Base-by-base conservation (phyloP, 371 early-diverging fungal genomes). In the Mucor plumbeus region DNA sequence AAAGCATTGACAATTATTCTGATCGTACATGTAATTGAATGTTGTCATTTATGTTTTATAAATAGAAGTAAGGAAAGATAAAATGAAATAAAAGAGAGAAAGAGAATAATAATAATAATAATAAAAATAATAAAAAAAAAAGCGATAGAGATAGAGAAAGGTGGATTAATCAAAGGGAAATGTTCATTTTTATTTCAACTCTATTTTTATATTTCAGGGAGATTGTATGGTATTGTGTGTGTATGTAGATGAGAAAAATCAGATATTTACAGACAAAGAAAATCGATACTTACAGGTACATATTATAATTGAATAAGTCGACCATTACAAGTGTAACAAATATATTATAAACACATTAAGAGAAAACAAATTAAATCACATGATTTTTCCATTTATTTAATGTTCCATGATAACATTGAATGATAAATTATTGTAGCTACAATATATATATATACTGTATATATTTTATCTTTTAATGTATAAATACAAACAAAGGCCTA, bases 151-250 rank as follows among this genome's bases (percentile, higher is more conserved):
- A n/a, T n/a, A n/a, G n/a, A n/a, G n/a, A n/a, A n/a, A n/a, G n/a
- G n/a, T n/a, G n/a, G n/a, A 13, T 43, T 43, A 21, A 26, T 19
- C 8, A 10, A 41, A 5, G 10, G 43, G 17, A 50, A 26, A 7
- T 19, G 10, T 0, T 50, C 26, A 26, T 21, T 21, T 21, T 21
- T 50, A 21, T 50, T 21, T 21, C 48, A 50, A 21, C 26, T 50
- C 50, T 50, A 50, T 50, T 50, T 50, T 50, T 50, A 21, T 26
- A 21, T 8, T 9, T 50, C 50, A 50, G 50, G 50, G 50, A 50
- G 50, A 50, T 50, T 1, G 3, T 38, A 5, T 38, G 1, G 38
- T 38, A 5, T 38, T 11, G 38, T 26, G 26, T 38, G 21, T 50
- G 21, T 50, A 21, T 50, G 50, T 26, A 21, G 48, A 9, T 50